These are phyloP conservation scores for Neonothopanus nambi DNA, from an alignment of 1,284 basidiomycete species.

Conservation along the genomic window DNA sequence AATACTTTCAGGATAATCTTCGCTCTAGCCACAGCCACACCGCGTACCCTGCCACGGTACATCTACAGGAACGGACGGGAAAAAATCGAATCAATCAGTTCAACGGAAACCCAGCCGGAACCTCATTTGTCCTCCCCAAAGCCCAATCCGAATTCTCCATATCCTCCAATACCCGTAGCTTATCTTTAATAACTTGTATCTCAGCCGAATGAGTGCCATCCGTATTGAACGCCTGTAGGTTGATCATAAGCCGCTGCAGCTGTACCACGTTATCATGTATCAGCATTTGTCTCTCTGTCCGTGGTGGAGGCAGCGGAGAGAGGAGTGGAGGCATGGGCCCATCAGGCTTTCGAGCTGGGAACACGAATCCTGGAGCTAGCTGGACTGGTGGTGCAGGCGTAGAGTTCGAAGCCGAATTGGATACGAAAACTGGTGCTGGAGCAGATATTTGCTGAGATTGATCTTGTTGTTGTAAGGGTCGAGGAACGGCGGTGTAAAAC, in stretches of 20 bases:
- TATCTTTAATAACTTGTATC: conserved; percentile 1
- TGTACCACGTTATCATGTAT: conserved; percentile 5
- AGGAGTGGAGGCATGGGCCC: not conserved
- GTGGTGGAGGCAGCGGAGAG: conserved; percentile 1
- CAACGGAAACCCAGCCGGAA: conserved; percentile 2
- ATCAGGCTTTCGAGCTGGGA: not conserved
- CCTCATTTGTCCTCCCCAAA: conserved; percentile 8
- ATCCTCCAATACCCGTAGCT: conserved; percentile 2
- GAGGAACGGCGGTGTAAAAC: conserved; percentile 9
- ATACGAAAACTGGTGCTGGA: not conserved
- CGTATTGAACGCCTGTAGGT: conserved; percentile 1
- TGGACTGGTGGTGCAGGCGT: too few relatives aligned
- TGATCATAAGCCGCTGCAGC: conserved; percentile 3
- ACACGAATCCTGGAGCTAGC: too few relatives aligned
- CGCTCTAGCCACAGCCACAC: too few relatives aligned
- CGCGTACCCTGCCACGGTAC: too few relatives aligned
- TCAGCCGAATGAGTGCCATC: not conserved
- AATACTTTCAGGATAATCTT: too few relatives aligned
- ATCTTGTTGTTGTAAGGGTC: not conserved
- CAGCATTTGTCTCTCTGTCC: conserved; percentile 6
- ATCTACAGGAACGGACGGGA: too few relatives aligned
- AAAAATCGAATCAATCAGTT: too few relatives aligned
- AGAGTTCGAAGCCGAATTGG: too few relatives aligned
- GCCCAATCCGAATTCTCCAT: conserved; percentile 14
- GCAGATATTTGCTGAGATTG: not conserved